Percentiles rank a stretch among this genome's conserved stretches.
Conservation (phyloP, 495 filamentous ascomycete genomes). For the Bombardia bombarda region DNA sequence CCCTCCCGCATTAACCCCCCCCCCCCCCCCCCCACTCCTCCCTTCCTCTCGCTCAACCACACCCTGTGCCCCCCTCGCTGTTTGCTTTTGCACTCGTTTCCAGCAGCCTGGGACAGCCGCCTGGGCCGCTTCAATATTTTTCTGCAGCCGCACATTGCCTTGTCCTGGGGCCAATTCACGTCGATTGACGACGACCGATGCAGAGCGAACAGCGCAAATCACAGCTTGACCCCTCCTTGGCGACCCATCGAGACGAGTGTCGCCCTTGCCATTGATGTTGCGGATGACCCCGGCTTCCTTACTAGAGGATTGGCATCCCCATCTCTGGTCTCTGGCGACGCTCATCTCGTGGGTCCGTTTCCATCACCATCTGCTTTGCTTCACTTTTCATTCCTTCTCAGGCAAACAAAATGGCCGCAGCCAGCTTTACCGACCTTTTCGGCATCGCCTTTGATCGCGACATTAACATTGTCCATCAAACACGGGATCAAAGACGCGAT, state of each 20-base stretch:
- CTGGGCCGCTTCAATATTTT: no score
- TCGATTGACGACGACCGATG: no score
- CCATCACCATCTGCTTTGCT: background rate
- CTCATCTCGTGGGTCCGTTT: background rate
- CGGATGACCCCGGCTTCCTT: background rate
- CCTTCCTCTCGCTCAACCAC: background rate
- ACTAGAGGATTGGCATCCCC: constrained; percentile 1
- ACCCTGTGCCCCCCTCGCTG: background rate
- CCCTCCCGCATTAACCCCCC: background rate
- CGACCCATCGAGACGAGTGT: background rate
- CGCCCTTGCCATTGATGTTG: background rate
- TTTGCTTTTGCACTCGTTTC: background rate
- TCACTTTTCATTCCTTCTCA: no score
- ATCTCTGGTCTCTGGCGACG: background rate
- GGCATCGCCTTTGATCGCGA: constrained; percentile 9
- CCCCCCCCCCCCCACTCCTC: background rate
- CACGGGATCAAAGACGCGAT: background rate
- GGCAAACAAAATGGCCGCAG: constrained; percentile 11
- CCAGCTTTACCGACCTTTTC: constrained; percentile 6
- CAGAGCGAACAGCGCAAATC: no score
- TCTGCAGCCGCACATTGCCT: background rate
- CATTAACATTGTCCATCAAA: background rate
- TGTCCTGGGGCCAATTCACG: no score
- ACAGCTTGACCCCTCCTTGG: no score
- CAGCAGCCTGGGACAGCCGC: no score